Evolutionary conservation across 805 yeast genomes (phyloP).

Genomic region (Nakazawaea siamensis): DNA sequence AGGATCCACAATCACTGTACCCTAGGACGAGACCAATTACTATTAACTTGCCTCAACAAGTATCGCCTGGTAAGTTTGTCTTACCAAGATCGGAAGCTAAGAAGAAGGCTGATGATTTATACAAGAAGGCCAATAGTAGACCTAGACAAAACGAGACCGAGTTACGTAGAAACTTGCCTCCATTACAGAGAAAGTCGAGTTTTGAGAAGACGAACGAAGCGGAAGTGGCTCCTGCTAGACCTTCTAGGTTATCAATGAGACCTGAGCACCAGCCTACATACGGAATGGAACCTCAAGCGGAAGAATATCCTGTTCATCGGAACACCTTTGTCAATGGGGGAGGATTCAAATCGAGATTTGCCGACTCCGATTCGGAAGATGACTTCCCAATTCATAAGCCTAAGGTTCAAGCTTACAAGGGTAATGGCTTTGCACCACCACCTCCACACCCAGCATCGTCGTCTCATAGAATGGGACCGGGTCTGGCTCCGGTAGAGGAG

Average conservation of each 20-base stretch:
- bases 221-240: conserved; percentile 6
- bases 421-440: too few relatives aligned
- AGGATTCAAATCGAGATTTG: conserved; percentile 45
- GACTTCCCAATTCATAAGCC: too few relatives aligned
- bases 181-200: conserved; percentile 41
- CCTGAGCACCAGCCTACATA: not conserved
- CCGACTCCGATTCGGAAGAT: conserved; percentile 57
- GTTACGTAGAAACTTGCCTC: conserved; percentile 25
- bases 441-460: too few relatives aligned
- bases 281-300: not conserved
- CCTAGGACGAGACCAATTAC: conserved; percentile 12
- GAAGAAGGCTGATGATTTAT: conserved; percentile 43
- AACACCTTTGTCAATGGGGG: conserved; percentile 9
- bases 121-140: conserved; percentile 39
- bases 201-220: conserved; percentile 35
- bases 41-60: conserved; percentile 8
- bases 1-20: conserved; percentile 31
- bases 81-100: conserved; percentile 16
- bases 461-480: too few relatives aligned
- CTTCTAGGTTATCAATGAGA: conserved; percentile 9
- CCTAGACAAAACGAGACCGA: conserved; percentile 13
- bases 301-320: conserved; percentile 10
- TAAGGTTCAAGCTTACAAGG: too few relatives aligned
- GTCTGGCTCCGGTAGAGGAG: too few relatives aligned
- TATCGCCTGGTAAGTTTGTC: conserved; percentile 10